These are phyloP conservation scores for Prunus yedoensis DNA, from an alignment of 331 rosid species.

Conservation along the genomic window DNA sequence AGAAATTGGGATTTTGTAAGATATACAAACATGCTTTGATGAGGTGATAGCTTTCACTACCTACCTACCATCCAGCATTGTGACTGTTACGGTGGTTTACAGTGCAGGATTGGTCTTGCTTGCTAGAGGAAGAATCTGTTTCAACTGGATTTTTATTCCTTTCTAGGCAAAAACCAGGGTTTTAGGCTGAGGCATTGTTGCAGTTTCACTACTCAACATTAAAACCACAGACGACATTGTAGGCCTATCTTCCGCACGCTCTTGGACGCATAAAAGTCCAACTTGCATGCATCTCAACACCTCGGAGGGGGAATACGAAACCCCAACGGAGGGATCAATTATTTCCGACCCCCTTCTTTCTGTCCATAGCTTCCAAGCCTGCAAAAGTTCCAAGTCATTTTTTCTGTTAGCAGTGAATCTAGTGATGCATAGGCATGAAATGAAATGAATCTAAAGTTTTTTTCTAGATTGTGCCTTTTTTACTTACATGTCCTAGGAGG, in stretches of 20 bases:
- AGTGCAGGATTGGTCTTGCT: conserved; percentile 62
- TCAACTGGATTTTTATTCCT: conserved; percentile 33
- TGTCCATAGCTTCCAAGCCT: conserved; percentile 81
- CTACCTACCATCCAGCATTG: conserved; percentile 61
- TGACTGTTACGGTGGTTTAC: conserved; percentile 75
- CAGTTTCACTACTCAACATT: conserved; percentile 70
- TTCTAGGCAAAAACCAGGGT: conserved; percentile 63
- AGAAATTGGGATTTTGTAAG: neutral
- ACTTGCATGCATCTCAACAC: conserved; percentile 73
- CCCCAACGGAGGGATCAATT: conserved; percentile 44
- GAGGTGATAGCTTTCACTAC: conserved; percentile 33
- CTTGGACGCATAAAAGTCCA: conserved; percentile 85
- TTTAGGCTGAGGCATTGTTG: conserved; percentile 68
- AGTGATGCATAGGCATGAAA: too few species aligned
- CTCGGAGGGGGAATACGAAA: conserved; percentile 43
- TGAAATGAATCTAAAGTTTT: neutral
- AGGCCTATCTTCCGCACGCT: conserved; percentile 80
- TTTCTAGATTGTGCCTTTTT: neutral
- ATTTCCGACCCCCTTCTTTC: conserved; percentile 50
- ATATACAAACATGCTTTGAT: conserved; percentile 26
- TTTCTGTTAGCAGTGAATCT: neutral
- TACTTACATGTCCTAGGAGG: conserved; percentile 66
- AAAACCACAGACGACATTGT: conserved; percentile 64
- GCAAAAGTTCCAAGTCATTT: conserved; percentile 8
- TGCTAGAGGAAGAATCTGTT: conserved; percentile 52